A percentile compares a stretch with the other conserved stretches of the same genome.
phyloP scores from a whole-genome alignment of 2,329 filamentous ascomycete species.

The Drechslerella coelobrocha region DNA sequence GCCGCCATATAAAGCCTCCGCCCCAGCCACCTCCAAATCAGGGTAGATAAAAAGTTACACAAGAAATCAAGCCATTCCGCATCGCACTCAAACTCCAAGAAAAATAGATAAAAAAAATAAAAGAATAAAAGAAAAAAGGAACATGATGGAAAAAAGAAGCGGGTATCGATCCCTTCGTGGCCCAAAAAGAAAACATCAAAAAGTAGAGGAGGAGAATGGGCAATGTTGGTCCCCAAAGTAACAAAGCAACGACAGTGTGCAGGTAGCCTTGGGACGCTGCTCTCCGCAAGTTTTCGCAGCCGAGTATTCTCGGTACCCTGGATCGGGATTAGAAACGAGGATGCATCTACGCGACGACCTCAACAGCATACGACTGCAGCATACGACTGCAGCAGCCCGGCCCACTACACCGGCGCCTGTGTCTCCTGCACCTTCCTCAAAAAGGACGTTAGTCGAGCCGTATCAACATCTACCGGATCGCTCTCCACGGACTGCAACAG shows the following conservation, averaged over 20 bases:
- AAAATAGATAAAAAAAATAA: conserved; percentile 7
- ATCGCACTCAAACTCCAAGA: conserved; percentile 32
- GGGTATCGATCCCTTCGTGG: conserved; percentile 40
- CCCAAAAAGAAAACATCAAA: conserved; percentile 21
- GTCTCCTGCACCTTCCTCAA: conserved; percentile 76
- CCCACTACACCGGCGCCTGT: conserved; percentile 31
- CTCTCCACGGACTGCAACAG: conserved; percentile 89
- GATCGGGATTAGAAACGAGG: conserved; percentile 9
- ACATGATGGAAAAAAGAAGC: too few relatives aligned
- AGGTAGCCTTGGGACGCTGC: too few relatives aligned
- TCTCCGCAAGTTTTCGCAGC: too few relatives aligned
- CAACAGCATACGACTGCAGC: too few relatives aligned
- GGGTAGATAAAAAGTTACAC: conserved; percentile 12
- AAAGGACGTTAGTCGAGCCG: conserved; percentile 78
- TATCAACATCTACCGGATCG: conserved; percentile 77
- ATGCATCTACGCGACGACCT: conserved; percentile 19
- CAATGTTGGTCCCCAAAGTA: not conserved
- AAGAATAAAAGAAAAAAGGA: too few relatives aligned
- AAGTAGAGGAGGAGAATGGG: not conserved
- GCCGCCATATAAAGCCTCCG: not conserved
- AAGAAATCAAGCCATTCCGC: conserved; percentile 15
- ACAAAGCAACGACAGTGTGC: not conserved
- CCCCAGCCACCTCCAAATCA: conserved; percentile 26
- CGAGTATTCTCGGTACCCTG: too few relatives aligned
- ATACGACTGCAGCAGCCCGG: not conserved